Percentiles rank a stretch among this genome's conserved stretches.
These are phyloP conservation scores for Vickermania spadyakhi DNA, from an alignment of 208 protist species.

Conservation along the genomic window DNA sequence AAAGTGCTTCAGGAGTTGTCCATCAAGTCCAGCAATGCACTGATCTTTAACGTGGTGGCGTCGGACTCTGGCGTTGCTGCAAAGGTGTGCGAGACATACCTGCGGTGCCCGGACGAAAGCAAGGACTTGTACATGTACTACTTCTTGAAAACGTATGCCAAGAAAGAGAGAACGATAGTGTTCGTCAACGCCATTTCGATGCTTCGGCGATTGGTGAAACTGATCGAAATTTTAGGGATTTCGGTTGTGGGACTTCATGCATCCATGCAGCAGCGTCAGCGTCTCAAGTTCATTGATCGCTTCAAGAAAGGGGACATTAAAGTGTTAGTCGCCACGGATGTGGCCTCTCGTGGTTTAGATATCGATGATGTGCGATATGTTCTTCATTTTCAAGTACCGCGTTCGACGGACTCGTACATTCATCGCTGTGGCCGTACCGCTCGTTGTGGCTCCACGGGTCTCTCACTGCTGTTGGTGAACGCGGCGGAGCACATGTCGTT, in stretches of 20 bases:
- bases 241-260: conserved; percentile 88
- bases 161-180: conserved; percentile 87
- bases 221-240: conserved; percentile 86
- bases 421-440: conserved; percentile 96
- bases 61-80: conserved; percentile 47
- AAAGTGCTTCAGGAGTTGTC: conserved; percentile 57
- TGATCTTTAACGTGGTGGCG: conserved; percentile 80
- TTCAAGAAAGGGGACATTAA: conserved; percentile 62
- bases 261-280: conserved; percentile 96
- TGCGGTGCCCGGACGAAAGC: conserved; percentile 90
- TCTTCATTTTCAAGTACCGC: conserved; percentile 96
- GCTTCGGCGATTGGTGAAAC: conserved; percentile 87
- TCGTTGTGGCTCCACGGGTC: conserved; percentile 74
- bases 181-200: conserved; percentile 93
- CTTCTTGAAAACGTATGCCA: conserved; percentile 81
- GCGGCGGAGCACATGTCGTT: conserved; percentile 86
- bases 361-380: conserved; percentile 94
- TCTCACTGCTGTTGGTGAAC: conserved; percentile 74
- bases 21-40: conserved; percentile 56
- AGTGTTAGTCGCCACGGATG: conserved; percentile 90
- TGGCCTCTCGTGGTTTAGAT: conserved; percentile 92
- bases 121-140: conserved; percentile 95
- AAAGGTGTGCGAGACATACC: conserved; percentile 86
- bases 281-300: conserved; percentile 96
- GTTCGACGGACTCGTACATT: conserved; percentile 93